Base-by-base conservation (phyloP, 106 monocot species). In the Iris macrosiphon region DNA sequence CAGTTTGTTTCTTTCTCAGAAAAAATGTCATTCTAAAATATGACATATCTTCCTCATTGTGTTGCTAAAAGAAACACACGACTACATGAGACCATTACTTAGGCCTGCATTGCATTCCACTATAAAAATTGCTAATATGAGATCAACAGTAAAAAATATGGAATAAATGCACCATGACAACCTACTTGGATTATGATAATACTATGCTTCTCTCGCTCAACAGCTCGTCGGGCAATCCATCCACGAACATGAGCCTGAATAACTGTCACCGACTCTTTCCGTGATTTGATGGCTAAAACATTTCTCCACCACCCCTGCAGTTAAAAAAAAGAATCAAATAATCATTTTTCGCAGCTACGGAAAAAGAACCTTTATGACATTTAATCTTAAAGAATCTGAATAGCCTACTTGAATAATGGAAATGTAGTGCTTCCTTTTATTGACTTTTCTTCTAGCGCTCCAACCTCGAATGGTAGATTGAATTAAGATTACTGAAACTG, bases 251-350 rank as follows among this genome's bases (percentile, higher is more conserved):
- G 31, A 56, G 74, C 55, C 58, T 84, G 83, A 56, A 84, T 75
- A 23, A 59, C 63, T 29, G 64, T 38, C 8, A 40, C 59, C 25
- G 83, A 78, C 23, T 45, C 53, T 45, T 58, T 60, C 29, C 48
- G 65, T 34, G 26, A 34, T 54, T 53, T 53, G 20, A 30, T 10
- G 52, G 48, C 40, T 32, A 83, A 64, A 35, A 62, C 38, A 23
- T 59, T 63, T 68, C 78, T 66, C 83, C 83, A 84, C 78, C 77
- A 78, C 19, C 57, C 70, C 83, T 83, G 78, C 42, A 61, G 13
- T 62, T 72, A 39, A 52, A 54, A 11, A 34, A 24, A 44, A 4
- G 8, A 31, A n/a, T n/a, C n/a, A n/a, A n/a, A n/a, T n/a, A n/a
- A n/a, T n/a, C n/a, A n/a, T n/a, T n/a, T n/a, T n/a, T n/a, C n/a